Base-by-base conservation (phyloP, 2,329 filamentous ascomycete species). In the Arthroderma sp. region DNA sequence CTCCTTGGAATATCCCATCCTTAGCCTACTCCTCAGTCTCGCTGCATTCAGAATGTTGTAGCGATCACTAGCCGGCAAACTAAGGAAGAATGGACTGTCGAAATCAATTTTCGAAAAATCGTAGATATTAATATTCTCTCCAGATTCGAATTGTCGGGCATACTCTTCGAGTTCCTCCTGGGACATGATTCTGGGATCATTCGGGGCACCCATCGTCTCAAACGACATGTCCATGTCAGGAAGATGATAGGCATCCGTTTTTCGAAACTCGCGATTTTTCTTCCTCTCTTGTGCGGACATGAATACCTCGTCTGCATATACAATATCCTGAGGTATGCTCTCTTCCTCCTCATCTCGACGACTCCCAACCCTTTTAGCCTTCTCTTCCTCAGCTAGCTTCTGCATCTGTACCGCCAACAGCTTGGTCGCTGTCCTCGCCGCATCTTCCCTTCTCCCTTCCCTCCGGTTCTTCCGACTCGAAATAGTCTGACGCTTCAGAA, bases 61-160 rank as follows among this genome's bases (percentile, higher is more conserved):
- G 40, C 89, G 78, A 67, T 98, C 91, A 1, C 82, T 81, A 1
- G 87, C 74, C 0, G 93, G 91, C 46, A 98, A 65, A 59, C 86
- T 94, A 60, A 83, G 78, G 67, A 98, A 98, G 64, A 98, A 98
- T 8, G 89, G 80, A 52, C 88, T 85, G 52, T 96, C 84, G 56
- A 96, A 98, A 59, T 98, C 91, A 55, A 98, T 98, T 65, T 96
- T 96, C 58, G 85, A 93, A 59, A 98, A 98, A 64, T 96, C 89
- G 63, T 96, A 96, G 4, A 88, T 65, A 52, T 70, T 72, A 44
- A 96, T 83, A 60, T 96, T 89, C 63, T 96, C 87, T 44, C 91
- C 91, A 49, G 78, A 79, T 56, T 95, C 78, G 56, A 96, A 96
- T 51, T 96, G 88, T 42, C 81, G 74, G 3, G 93, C 89, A 60